A percentile compares a stretch with the other conserved stretches of the same genome.
Evolutionary conservation across 1,139 yeast species (phyloP).

Genomic region (Hanseniaspora gamundiae): DNA sequence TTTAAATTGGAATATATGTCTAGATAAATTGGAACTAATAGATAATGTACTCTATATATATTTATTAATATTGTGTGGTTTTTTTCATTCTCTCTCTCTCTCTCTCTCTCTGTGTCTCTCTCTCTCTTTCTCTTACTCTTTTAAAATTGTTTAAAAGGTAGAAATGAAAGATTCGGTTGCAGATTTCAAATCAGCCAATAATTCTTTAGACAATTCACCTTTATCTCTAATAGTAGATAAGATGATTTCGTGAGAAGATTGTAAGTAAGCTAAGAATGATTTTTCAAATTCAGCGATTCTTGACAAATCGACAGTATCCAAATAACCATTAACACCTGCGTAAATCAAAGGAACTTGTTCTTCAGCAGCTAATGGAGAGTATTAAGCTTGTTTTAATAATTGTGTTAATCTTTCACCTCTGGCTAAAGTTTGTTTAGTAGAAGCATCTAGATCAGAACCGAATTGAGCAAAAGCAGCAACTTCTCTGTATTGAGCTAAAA

Average conservation of each 20-base stretch:
- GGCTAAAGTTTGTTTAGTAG: constrained; percentile 96
- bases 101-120: too few relatives aligned
- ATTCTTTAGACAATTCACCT: constrained; percentile 87
- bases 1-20: neutral
- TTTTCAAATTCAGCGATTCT: constrained; percentile 88
- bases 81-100: too few relatives aligned
- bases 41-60: too few relatives aligned
- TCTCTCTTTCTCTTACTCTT: neutral
- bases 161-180: constrained; percentile 89
- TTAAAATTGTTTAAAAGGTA: constrained; percentile 49
- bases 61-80: neutral
- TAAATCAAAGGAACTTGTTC: constrained; percentile 97
- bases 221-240: constrained; percentile 71
- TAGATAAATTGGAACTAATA: neutral
- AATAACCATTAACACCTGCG: constrained; percentile 99
- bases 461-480: constrained; percentile 99
- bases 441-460: constrained; percentile 99
- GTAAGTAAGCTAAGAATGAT: constrained; percentile 82
- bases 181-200: constrained; percentile 75
- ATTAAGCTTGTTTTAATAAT: constrained; percentile 96
- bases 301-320: constrained; percentile 75
- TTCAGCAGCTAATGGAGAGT: constrained; percentile 93
- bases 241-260: constrained; percentile 79
- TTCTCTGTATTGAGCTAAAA: constrained; percentile 99
- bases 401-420: constrained; percentile 99